Base-by-base conservation (phyloP, 2,329 filamentous ascomycete species). In the Paramyrothecium roridum region DNA sequence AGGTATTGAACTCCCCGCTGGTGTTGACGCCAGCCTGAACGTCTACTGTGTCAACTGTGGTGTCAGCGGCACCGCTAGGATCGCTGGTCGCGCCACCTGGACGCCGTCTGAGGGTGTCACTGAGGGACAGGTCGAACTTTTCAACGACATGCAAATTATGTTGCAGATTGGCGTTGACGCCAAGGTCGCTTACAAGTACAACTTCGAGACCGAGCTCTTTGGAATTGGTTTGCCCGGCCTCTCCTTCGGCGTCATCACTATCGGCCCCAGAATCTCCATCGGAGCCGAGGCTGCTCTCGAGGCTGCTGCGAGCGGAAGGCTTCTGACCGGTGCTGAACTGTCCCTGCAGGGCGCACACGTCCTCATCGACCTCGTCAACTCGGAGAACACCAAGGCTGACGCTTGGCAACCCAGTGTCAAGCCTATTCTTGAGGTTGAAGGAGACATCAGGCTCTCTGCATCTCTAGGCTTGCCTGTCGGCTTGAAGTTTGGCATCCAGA, bases 151-250 rank as follows among this genome's bases (percentile, higher is more conserved):
- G 33, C 52, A 59, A 22, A 56, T 70, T 17, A 57, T 55, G 4
- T 57, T 70, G 47, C 66, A 69, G 50, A 51, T 70, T 2, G 70
- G 70, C 20, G 57, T 73, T 34, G 63, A 70, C 26, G 70, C 68
- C 7, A 50, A 62, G 46, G 52, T 65, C 13, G 57, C 21, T 13
- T 59, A 61, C 40, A 59, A 56, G 16, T 43, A 67, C 11, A 54
- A 58, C 10, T 61, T 67, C 43, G 47, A 53, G 10, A 52, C 50
- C 4, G 53, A 66, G 1, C 62, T 70, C 1, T 59, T 66, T 46
- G 57, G 55, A 26, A 56, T 63, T 34, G 63, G 61, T 22, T 57
- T 70, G 3, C 65, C 66, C 2, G 62, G 57, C 1, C 52, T 70
- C 10, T 57, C 54, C 10, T 68, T 57, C 49, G 66, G 66, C 16